A percentile compares a stretch with the other conserved stretches of the same genome.
Conservation (phyloP, 805 yeast genomes). For the Lachancea cidri region DNA sequence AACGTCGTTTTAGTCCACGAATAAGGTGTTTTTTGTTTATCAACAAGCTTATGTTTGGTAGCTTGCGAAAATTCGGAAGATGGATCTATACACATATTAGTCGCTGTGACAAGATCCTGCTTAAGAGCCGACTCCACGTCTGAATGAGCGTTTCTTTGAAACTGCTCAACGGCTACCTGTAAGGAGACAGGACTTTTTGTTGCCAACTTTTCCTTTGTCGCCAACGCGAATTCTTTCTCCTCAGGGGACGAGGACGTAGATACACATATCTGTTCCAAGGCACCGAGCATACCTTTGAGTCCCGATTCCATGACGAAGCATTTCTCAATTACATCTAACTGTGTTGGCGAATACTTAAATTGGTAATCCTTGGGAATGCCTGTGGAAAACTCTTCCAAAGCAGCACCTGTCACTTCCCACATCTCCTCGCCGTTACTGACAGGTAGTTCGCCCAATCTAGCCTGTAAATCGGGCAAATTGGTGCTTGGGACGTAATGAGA, state of each 20-base stretch:
- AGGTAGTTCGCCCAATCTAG: slow-evolving; percentile 60
- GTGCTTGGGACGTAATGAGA: slow-evolving; percentile 80
- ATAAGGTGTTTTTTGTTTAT: slow-evolving; percentile 51
- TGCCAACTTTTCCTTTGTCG: slow-evolving; percentile 50
- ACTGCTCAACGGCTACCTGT: slow-evolving; percentile 62
- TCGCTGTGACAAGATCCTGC: slow-evolving; percentile 71
- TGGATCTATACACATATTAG: slow-evolving; percentile 60
- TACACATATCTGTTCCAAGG: slow-evolving; percentile 46
- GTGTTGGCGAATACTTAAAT: slow-evolving; percentile 50
- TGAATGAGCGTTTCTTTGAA: slow-evolving; percentile 54
- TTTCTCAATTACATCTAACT: slow-evolving; percentile 59
- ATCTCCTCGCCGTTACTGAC: slow-evolving; percentile 29
- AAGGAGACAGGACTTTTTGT: slow-evolving; percentile 76
- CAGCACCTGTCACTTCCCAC: slow-evolving; percentile 50
- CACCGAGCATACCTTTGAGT: slow-evolving; percentile 48
- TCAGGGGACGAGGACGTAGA: slow-evolving; percentile 46
- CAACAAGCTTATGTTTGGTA: slow-evolving; percentile 56
- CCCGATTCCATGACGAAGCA: slow-evolving; percentile 52
- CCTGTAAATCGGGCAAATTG: slow-evolving; percentile 55
- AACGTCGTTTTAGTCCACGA: slow-evolving; percentile 41
- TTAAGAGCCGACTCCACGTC: slow-evolving; percentile 62
- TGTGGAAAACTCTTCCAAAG: slow-evolving; percentile 74
- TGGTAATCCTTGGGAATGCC: slow-evolving; percentile 58
- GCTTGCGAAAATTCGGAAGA: slow-evolving; percentile 60
- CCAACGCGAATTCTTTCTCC: slow-evolving; percentile 60